These are phyloP conservation scores for Wickerhamomyces bisporus DNA, from an alignment of 805 yeast species.

Conservation along the genomic window DNA sequence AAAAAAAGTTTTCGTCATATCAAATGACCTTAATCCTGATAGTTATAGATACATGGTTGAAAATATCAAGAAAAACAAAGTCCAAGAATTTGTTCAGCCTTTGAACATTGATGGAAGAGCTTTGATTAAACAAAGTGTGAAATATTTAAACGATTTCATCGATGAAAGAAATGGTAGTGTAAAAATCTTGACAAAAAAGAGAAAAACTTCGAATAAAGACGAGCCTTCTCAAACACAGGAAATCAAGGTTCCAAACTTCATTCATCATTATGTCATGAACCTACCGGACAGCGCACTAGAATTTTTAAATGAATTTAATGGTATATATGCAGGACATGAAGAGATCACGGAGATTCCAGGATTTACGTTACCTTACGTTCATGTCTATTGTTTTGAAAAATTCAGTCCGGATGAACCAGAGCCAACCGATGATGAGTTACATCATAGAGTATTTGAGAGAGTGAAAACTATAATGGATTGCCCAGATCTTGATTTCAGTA, in stretches of 20 bases:
- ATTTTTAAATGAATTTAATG: conserved; percentile 72
- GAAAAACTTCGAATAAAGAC: conserved; percentile 27
- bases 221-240: conserved; percentile 11
- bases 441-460: conserved; percentile 56
- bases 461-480: conserved; percentile 39
- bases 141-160: conserved; percentile 43
- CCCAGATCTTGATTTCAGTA: conserved; percentile 41
- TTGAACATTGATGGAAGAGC: conserved; percentile 79
- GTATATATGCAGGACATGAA: conserved; percentile 49
- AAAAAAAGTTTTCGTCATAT: conserved; percentile 71
- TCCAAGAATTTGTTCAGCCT: conserved; percentile 50
- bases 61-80: conserved; percentile 64
- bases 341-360: conserved; percentile 36
- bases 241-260: conserved; percentile 45
- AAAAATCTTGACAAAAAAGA: conserved; percentile 33
- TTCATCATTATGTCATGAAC: conserved; percentile 86
- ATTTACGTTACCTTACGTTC: conserved; percentile 65
- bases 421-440: conserved; percentile 64
- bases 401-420: conserved; percentile 67
- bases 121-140: conserved; percentile 61
- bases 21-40: conserved; percentile 91
- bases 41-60: conserved; percentile 64
- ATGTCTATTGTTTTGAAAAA: conserved; percentile 92
- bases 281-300: conserved; percentile 89
- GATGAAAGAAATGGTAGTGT: conserved; percentile 30